A percentile compares a stretch with the other conserved stretches of the same genome.
These are phyloP conservation scores for Colletotrichum somersetense DNA, from an alignment of 2,329 filamentous ascomycete species.

Conservation along the genomic window DNA sequence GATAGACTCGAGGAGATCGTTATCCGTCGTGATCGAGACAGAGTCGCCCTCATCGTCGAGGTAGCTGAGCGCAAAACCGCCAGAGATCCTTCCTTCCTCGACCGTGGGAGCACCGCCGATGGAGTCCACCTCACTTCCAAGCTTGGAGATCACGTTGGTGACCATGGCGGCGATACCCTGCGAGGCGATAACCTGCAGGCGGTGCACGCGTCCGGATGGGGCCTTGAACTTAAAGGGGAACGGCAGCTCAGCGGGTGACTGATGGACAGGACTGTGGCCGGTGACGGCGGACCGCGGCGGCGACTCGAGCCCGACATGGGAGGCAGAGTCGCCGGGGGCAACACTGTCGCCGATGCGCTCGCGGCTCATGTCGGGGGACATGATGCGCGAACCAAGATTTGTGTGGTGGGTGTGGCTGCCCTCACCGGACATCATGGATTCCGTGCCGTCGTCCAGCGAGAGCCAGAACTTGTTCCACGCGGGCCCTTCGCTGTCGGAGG, in stretches of 20 bases:
- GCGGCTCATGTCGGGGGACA: slow-evolving; percentile 82
- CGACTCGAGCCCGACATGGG: slow-evolving; percentile 86
- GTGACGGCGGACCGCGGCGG: slow-evolving; percentile 75
- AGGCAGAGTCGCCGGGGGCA: slow-evolving; percentile 93
- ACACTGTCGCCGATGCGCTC: slow-evolving; percentile 85
- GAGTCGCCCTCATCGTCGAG: slow-evolving; percentile 97
- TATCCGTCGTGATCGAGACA: slow-evolving; percentile 95
- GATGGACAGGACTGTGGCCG: slow-evolving; percentile 64
- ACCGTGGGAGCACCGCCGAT: slow-evolving; percentile 85
- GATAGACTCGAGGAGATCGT: slow-evolving; percentile 92
- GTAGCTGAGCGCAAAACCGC: slow-evolving; percentile 93
- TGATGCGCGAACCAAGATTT: slow-evolving; percentile 76
- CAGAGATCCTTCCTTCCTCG: slow-evolving; percentile 82
- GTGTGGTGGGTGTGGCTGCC: slow-evolving; percentile 77
- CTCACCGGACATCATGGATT: slow-evolving; percentile 95
- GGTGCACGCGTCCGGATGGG: slow-evolving; percentile 92
- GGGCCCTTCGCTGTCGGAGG: slow-evolving; percentile 89
- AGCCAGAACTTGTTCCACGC: slow-evolving; percentile 99
- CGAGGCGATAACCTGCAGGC: slow-evolving; percentile 85
- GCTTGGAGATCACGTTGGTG: slow-evolving; percentile 81
- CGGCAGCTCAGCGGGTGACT: slow-evolving; percentile 75
- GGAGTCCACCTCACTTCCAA: slow-evolving; percentile 83
- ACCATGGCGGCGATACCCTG: slow-evolving; percentile 87
- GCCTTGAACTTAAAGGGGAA: slow-evolving; percentile 99
- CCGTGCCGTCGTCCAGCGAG: slow-evolving; percentile 92